Evolutionary conservation across 2,329 filamentous ascomycete genomes (phyloP), one percentile per base, ranked within the genome.

Genomic region (Exophiala oligosperma): DNA sequence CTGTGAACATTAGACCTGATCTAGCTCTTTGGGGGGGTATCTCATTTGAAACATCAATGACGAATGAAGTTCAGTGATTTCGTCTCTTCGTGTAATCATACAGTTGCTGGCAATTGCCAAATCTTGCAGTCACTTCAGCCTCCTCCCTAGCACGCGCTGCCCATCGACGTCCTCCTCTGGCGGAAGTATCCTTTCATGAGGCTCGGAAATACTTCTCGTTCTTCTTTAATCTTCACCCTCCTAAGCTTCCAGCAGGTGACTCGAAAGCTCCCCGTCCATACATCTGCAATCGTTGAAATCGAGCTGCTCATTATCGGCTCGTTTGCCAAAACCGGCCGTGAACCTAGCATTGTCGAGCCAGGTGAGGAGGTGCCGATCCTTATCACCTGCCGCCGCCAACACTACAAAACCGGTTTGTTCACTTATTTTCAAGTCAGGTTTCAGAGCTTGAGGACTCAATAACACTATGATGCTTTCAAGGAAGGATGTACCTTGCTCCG

Each of bases 381-480:
- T 17, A 17, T 17, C 32, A 11, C 32, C 11, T 9, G 6, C 9
- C 32, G 11, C 32, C 32, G 32, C 32, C 32, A 17, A 17, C 17
- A 35, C 7, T 6, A 35, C 32, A 9, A 35, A 9, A 9, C 32
- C 32, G 9, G 32, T 35, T 35, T 35, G 4, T 35, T 35, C 32
- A 35, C 32, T 35, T 11, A 35, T 11, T 35, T 35, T 9, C 32
- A 35, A 35, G 32, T 35, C 32, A 35, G 32, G 32, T 11, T n/a
- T 29, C 41, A 46, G 52, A 46, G 53, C 49, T 50, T 29, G 71
- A 71, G 56, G 73, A 70, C 47, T 73, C 70, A 23, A 74, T 72
- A 86, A 71, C 75, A 83, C 84, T 56, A 79, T 76, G 3, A 86
- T 70, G 32, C 85, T 79, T 52, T 83, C 79, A 21, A 81, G 77